Base-by-base conservation (phyloP, 129 eudicot genomes). In the Flaveria trinervia region DNA sequence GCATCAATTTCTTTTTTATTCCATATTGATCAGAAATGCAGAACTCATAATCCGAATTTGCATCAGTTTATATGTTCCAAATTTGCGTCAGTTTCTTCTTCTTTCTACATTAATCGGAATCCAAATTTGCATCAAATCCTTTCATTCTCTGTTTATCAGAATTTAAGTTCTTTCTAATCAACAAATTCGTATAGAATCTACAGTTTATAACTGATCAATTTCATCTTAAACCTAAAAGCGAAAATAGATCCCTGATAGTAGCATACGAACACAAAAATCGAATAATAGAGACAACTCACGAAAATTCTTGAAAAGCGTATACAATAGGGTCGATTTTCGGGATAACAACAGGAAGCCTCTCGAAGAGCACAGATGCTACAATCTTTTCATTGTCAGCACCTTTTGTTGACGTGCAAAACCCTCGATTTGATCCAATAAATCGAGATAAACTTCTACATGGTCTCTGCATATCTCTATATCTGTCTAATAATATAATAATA, bases 241-340 rank as follows among this genome's bases (percentile, higher is more conserved):
- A 66, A 5, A 70, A 45, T 4, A 10, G 14, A 45, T 30, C 65
- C 52, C 50, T 48, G 15, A 61, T 23, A 67, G 68, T 67, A 36
- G 55, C 56, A 77, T 56, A 59, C 16, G 11, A 45, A 44, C 25
- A 68, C 69, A 65, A 8, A 44, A 18, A 66, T 77, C 1, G 41
- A 75, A 10, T 0, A 59, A 74, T 3, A 48, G 5, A 30, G 72
- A 71, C 22, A 7, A 85, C 88, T 88, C 83, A 93, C 98, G 98
- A 91, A 77, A 93, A 93, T 45, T 93, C 98, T 39, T 87, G 96
- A 83, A 93, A 93, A 68, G 92, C 97, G 69, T 88, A 93, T 23
- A 91, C 96, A 48, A 82, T 72, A 3, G 98, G 98, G 65, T 93
- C 97, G 59, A 93, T 89, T 82, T 93, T 86, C 61, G 98, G 98